Evolutionary conservation across 352 stramenopile genomes (phyloP), one percentile per base, ranked within the genome.

Genomic region (Phytophthora macrochlamydospora): DNA sequence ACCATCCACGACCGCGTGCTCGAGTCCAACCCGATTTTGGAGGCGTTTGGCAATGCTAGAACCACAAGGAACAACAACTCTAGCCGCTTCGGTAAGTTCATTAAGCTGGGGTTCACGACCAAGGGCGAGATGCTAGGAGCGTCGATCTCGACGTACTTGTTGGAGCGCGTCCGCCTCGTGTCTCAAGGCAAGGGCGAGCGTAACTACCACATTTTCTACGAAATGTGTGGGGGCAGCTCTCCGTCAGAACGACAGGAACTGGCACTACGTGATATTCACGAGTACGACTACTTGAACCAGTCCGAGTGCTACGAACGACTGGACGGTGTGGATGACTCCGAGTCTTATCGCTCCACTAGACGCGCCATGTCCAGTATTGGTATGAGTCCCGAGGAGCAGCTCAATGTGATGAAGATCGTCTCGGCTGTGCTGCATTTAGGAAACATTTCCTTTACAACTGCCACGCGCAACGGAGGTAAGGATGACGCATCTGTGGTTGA

Each of bases 151-250:
- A 98, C 95, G 12, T 99, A 99, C 55, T 68, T 99, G 28, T 71
- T 99, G 4, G 97, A 99, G 71, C 98, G 98, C 55, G 94, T 98
- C 8, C 86, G 97, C 13, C 75, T 99, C 3, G 91, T 99, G 30
- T 93, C 85, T 2, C 95, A 98, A 45, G 85, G 83, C 40, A 87
- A 95, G n/a, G 93, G 92, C 5, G 97, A 99, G 67, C 91, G 97
- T 32, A 99, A 98, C 59, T 99, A 98, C 74, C 97, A 99, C 68
- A 97, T 99, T 58, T 99, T 99, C 62, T 99, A 99, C 69, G 95
- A 99, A 72, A 81, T 98, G 61, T 82, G 89, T 65, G 71, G 77
- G n/a, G 94, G 94, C 12, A 87, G 84, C 2, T 91, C 76, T 2
- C 71, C 54, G 14, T 63, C 73, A 12, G 83, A 95, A 32, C 82